phyloP scores from a whole-genome alignment of 768 basidiomycete species.

The Kondoa subrosea region DNA sequence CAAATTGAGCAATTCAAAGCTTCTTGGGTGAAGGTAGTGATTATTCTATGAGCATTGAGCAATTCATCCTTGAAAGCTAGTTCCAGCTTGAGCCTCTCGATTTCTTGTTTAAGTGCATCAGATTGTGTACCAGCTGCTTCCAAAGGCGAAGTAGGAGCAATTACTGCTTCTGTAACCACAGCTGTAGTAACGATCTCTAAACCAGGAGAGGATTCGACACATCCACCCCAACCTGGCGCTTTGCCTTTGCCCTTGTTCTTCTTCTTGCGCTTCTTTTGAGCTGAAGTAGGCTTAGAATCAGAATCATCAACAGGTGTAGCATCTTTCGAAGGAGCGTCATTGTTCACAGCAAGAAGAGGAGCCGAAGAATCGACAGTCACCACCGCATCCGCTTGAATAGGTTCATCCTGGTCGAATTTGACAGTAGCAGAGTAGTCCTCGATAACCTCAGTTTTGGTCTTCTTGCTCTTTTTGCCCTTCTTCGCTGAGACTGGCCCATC shows the following conservation, averaged over 20 bases:
- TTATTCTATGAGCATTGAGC: background rate
- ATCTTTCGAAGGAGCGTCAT: background rate
- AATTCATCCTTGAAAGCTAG: background rate
- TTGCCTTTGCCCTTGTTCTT: background rate
- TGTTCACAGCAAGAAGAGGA: background rate
- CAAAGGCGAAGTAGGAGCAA: no score
- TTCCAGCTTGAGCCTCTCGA: background rate
- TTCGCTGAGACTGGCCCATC: background rate
- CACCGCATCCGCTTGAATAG: background rate
- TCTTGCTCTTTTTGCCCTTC: background rate
- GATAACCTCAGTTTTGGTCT: background rate
- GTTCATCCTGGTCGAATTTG: background rate
- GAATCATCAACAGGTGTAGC: no score
- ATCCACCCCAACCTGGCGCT: background rate
- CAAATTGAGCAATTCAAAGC: background rate
- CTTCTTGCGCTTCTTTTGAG: no score
- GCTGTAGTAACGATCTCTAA: background rate
- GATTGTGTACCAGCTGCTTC: no score
- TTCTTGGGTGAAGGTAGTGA: background rate
- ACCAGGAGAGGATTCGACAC: background rate
- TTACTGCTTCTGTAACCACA: background rate
- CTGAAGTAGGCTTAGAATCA: no score
- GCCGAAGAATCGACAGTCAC: background rate
- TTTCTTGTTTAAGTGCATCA: background rate
- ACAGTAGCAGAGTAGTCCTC: background rate